These are phyloP conservation scores for Apophysomyces variabilis DNA, from an alignment of 371 early-diverging fungal genomes.

Conservation along the genomic window DNA sequence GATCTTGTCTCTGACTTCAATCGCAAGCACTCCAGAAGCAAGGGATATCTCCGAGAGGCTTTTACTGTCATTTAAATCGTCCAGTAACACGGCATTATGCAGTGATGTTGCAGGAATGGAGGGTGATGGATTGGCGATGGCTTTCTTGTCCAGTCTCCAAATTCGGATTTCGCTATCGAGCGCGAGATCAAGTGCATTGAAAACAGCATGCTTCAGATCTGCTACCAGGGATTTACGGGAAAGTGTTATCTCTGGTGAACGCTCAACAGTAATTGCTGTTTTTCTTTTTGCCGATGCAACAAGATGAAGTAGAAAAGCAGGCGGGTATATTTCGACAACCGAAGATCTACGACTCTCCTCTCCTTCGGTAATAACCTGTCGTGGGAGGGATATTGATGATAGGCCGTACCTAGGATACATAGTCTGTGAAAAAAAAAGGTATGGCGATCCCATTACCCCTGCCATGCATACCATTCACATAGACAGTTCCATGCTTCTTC, in stretches of 20 bases:
- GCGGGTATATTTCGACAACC: constrained; percentile 19
- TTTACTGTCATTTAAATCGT: background rate
- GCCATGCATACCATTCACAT: constrained; percentile 14
- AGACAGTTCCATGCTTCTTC: constrained; percentile 27
- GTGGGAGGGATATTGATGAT: background rate
- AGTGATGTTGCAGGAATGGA: constrained; percentile 3
- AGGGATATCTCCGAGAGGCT: constrained; percentile 34
- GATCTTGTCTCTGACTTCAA: constrained; percentile 12
- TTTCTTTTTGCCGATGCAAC: background rate
- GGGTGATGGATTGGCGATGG: background rate
- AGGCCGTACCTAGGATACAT: constrained; percentile 17
- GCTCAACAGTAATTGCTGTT: constrained; percentile 3
- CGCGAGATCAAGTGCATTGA: constrained; percentile 23
- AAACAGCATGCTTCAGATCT: constrained; percentile 12
- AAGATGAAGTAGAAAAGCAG: constrained; percentile 14
- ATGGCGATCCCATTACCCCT: constrained; percentile 1
- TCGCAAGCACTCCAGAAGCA: constrained; percentile 52
- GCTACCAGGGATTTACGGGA: constrained; percentile 18
- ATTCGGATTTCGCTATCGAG: constrained; percentile 16
- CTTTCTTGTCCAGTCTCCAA: constrained; percentile 15
- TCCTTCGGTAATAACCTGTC: constrained; percentile 22
- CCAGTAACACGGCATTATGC: constrained; percentile 14
- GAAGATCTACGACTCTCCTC: constrained; percentile 5
- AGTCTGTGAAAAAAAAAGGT: background rate
- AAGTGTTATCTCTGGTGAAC: constrained; percentile 17